These are phyloP conservation scores for Globisporangium nodosum DNA, from an alignment of 352 stramenopile genomes.

Conservation along the genomic window DNA sequence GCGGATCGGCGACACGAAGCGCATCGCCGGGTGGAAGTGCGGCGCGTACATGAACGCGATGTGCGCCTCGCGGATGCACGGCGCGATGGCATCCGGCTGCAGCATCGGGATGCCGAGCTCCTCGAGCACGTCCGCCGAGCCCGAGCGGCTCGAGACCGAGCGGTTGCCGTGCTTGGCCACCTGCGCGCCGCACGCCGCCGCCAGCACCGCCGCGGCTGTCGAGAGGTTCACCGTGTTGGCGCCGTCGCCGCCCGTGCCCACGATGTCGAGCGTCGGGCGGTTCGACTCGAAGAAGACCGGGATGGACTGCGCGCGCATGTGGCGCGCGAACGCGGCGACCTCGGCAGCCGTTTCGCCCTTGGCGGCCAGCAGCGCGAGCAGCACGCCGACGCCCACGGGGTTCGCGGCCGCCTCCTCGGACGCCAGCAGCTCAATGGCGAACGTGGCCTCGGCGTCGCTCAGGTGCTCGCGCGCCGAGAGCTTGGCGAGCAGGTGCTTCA, in stretches of 20 bases:
- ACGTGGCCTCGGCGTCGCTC: conserved; percentile 55
- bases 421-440: conserved; percentile 70
- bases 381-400: conserved; percentile 79
- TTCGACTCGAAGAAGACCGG: conserved; percentile 57
- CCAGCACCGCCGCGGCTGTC: conserved; percentile 93
- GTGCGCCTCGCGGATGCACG: conserved; percentile 89
- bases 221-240: conserved; percentile 98
- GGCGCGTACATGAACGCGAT: conserved; percentile 98
- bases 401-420: conserved; percentile 53
- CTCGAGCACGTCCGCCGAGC: conserved; percentile 97
- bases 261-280: conserved; percentile 95
- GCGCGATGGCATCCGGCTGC: conserved; percentile 81
- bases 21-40: conserved; percentile 97
- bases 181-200: conserved; percentile 89
- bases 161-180: conserved; percentile 98
- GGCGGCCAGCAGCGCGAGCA: conserved; percentile 92
- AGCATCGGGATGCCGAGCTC: conserved; percentile 96
- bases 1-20: conserved; percentile 92
- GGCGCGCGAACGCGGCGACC: conserved; percentile 93
- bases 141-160: conserved; percentile 92
- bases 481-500: conserved; percentile 74
- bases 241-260: conserved; percentile 97
- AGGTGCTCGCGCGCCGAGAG: conserved; percentile 67
- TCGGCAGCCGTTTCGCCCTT: conserved; percentile 94
- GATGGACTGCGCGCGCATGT: conserved; percentile 94